Percentiles rank a stretch among this genome's conserved stretches.
phyloP scores from a whole-genome alignment of 1,139 yeast species.

The Hansenula anomala region DNA sequence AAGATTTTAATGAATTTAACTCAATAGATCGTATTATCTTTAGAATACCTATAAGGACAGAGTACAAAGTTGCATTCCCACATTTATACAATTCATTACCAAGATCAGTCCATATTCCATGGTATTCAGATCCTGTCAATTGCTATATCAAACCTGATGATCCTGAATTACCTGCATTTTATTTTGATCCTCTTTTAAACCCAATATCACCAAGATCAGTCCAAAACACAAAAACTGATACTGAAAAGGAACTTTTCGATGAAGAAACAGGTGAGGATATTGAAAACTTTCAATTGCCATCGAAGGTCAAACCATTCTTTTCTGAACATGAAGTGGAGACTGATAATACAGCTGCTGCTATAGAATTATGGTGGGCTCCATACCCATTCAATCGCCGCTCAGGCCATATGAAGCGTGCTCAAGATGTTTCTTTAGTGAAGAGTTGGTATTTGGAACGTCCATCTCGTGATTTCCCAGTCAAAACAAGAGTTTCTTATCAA shows the following conservation, averaged over 20 bases:
- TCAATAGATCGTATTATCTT: constrained; percentile 83
- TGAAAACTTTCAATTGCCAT: constrained; percentile 35
- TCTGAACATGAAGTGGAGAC: constrained; percentile 37
- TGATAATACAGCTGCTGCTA: constrained; percentile 50
- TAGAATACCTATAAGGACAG: constrained; percentile 72
- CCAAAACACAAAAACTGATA: constrained; percentile 18
- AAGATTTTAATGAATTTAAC: constrained; percentile 85
- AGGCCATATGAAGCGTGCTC: constrained; percentile 74
- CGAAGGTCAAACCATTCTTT: constrained; percentile 43
- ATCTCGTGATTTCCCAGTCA: constrained; percentile 49
- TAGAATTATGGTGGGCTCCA: constrained; percentile 74
- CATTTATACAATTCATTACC: constrained; percentile 79
- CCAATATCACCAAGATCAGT: constrained; percentile 45
- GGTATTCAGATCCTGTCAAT: constrained; percentile 59
- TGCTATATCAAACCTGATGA: constrained; percentile 44
- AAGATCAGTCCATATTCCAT: constrained; percentile 51
- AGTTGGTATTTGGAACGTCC: constrained; percentile 78
- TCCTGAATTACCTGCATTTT: constrained; percentile 51
- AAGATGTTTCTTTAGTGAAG: constrained; percentile 84
- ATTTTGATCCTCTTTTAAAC: constrained; percentile 48
- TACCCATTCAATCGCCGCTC: constrained; percentile 76
- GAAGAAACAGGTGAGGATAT: constrained; percentile 29
- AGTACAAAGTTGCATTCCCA: constrained; percentile 83
- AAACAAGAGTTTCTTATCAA: constrained; percentile 83
- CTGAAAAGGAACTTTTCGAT: constrained; percentile 21